Evolutionary conservation across 1,284 basidiomycete species (phyloP).

Genomic region (Tilletia walkeri): DNA sequence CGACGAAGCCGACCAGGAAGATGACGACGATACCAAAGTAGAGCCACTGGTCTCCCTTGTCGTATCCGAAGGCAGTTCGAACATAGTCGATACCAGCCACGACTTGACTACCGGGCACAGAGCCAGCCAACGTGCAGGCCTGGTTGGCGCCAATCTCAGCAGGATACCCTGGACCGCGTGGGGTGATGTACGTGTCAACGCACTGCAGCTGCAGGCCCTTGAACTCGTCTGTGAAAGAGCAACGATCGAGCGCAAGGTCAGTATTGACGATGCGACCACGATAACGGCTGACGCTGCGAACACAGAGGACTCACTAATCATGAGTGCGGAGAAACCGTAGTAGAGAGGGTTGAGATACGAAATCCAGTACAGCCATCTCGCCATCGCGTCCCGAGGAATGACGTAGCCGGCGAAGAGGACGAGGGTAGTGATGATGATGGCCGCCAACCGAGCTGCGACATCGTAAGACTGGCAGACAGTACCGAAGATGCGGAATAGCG

Average conservation of each 20-base stretch:
- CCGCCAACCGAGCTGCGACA: constrained; percentile 61
- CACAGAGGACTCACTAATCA: constrained; percentile 15
- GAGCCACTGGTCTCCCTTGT: constrained; percentile 27
- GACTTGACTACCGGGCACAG: constrained; percentile 25
- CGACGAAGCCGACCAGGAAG: constrained; percentile 43
- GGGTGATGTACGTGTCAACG: constrained; percentile 37
- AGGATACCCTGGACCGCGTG: constrained; percentile 14
- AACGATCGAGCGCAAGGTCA: background rate
- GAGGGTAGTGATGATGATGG: constrained; percentile 60
- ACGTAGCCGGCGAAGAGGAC: constrained; percentile 35
- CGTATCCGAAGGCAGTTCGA: constrained; percentile 33
- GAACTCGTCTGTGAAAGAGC: constrained; percentile 15
- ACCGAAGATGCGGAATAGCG: constrained; percentile 61
- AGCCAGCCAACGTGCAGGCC: constrained; percentile 27
- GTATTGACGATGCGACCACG: too few relatives aligned
- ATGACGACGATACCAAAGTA: constrained; percentile 40
- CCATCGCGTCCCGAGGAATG: constrained; percentile 1
- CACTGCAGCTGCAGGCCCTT: constrained; percentile 34
- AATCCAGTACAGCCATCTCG: constrained; percentile 39
- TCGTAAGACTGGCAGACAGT: constrained; percentile 58
- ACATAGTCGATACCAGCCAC: constrained; percentile 35
- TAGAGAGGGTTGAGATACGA: constrained; percentile 18
- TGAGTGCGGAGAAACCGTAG: constrained; percentile 18
- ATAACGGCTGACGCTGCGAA: too few relatives aligned
- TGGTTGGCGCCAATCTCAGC: constrained; percentile 4